Conservation (phyloP, 2,329 filamentous ascomycete genomes). For the Clonostachys rosea region DNA sequence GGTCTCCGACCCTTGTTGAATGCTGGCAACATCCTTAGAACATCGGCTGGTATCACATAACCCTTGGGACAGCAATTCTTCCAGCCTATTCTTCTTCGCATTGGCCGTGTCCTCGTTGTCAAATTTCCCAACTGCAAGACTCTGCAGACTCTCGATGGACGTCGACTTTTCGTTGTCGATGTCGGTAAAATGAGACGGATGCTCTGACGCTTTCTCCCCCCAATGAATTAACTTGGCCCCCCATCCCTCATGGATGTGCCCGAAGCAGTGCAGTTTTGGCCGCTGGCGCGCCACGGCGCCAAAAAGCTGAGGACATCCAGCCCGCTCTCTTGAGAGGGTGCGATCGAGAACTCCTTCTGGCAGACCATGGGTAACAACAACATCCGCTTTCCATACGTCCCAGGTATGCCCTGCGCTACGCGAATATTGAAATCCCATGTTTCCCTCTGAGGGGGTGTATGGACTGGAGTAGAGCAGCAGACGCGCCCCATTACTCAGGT, state of each 20-base stretch:
- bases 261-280: conserved; percentile 28
- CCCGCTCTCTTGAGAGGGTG: conserved; percentile 14
- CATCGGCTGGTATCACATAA: conserved; percentile 25
- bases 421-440: conserved; percentile 41
- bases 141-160: conserved; percentile 24
- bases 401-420: conserved; percentile 12
- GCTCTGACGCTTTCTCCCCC: conserved; percentile 18
- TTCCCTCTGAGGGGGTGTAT: conserved; percentile 29
- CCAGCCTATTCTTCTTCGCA: background rate
- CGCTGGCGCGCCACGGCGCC: conserved; percentile 15
- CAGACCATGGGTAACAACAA: conserved; percentile 27
- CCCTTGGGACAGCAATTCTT: conserved; percentile 9
- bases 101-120: background rate
- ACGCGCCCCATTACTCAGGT: conserved; percentile 29
- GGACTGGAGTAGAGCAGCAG: conserved; percentile 39
- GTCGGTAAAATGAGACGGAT: conserved; percentile 37
- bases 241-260: conserved; percentile 24
- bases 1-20: conserved; percentile 34
- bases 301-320: conserved; percentile 23
- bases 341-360: conserved; percentile 34
- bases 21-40: conserved; percentile 14
- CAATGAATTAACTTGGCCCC: conserved; percentile 40
- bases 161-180: conserved; percentile 38
- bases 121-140: background rate
- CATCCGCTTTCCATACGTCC: conserved; percentile 13